Percentiles rank a stretch among this genome's conserved stretches.
phyloP scores from a whole-genome alignment of 225 moss, liverwort and hornwort genomes.

The Neckera pumila region DNA sequence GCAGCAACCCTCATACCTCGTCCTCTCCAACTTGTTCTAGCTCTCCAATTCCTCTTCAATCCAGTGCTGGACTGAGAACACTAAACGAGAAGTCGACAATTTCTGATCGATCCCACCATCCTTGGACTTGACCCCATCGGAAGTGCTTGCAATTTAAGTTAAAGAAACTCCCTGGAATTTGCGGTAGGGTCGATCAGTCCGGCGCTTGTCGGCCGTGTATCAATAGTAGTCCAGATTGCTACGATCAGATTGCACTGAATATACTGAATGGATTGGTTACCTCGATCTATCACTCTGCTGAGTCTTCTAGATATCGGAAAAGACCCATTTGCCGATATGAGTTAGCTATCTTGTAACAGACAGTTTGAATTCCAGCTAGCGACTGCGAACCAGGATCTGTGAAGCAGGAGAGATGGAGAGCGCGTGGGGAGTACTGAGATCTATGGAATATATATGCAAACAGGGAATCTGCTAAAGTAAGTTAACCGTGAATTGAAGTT shows the following conservation, averaged over 20 bases:
- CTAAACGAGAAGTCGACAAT: neutral
- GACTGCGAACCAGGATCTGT: neutral
- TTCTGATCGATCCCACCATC: neutral
- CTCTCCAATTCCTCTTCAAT: neutral
- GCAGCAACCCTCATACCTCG: neutral
- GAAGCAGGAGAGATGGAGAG: too few species aligned
- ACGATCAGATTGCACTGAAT: neutral
- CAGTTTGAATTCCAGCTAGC: neutral
- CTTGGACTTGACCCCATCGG: neutral
- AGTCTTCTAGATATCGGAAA: neutral
- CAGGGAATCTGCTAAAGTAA: too few species aligned
- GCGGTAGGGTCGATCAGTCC: neutral
- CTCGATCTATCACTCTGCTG: neutral
- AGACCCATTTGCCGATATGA: neutral
- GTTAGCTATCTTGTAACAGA: neutral
- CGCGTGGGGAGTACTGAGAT: neutral
- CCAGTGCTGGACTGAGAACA: neutral
- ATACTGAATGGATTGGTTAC: too few species aligned
- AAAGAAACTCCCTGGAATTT: neutral
- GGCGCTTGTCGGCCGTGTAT: neutral
- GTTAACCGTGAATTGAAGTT: too few species aligned
- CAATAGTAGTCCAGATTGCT: neutral
- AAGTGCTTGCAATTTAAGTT: neutral
- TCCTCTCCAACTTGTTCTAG: neutral
- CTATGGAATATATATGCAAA: too few species aligned